Percentiles rank a stretch among this genome's conserved stretches.
Conservation (phyloP, 2,329 filamentous ascomycete species). For the Pseudocercospora vitis region DNA sequence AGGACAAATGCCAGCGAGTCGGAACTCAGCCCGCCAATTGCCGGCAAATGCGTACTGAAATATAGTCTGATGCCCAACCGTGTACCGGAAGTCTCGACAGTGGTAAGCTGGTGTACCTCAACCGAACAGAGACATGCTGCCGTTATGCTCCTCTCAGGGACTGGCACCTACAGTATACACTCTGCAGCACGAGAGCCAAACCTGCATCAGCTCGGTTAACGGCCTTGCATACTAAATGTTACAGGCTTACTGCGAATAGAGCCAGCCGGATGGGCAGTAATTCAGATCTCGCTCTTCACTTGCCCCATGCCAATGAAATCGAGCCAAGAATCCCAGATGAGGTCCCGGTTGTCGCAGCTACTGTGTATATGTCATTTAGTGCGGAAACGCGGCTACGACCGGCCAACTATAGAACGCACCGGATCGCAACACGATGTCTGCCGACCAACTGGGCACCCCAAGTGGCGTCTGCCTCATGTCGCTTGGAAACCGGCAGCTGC, state of each 20-base stretch:
- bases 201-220: background rate
- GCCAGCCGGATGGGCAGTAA: no score
- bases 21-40: no score
- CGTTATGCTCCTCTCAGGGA: background rate
- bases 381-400: no score
- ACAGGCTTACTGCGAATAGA: no score
- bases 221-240: background rate
- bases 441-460: background rate
- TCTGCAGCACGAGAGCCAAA: background rate
- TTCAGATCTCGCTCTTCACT: background rate
- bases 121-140: slow-evolving; percentile 1
- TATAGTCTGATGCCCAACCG: background rate
- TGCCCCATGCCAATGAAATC: slow-evolving; percentile 2
- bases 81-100: background rate
- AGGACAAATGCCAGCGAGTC: no score
- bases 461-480: background rate
- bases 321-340: background rate
- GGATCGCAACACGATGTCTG: background rate
- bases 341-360: background rate
- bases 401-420: no score
- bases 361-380: no score
- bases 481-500: background rate
- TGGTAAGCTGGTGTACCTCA: background rate
- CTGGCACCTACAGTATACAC: background rate
- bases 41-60: background rate